Evolutionary conservation across 441 rosid genomes (phyloP).

Genomic region (Omphalea diandra): DNA sequence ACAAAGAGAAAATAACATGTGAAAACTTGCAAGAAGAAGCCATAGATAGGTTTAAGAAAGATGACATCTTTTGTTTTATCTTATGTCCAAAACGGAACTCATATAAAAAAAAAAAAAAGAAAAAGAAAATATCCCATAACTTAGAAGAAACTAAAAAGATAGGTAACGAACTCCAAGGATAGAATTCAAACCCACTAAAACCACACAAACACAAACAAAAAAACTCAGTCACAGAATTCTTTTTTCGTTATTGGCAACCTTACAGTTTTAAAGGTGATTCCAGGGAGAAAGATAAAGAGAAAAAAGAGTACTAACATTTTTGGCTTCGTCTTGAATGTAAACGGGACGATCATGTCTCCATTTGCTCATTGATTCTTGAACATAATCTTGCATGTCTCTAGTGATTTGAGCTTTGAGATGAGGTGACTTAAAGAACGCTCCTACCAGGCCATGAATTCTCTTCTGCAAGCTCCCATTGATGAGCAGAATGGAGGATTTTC

Average conservation of each 20-base stretch:
- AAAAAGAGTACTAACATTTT: slow-evolving; percentile 47
- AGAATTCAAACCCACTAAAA: slow-evolving; percentile 9
- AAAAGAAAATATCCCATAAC: background rate
- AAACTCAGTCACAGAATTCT: background rate
- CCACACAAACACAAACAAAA: slow-evolving; percentile 1
- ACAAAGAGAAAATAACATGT: slow-evolving; percentile 3
- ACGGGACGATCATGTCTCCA: slow-evolving; percentile 68
- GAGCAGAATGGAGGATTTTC: slow-evolving; percentile 81
- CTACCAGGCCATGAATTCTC: slow-evolving; percentile 86
- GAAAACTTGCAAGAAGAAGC: slow-evolving; percentile 20
- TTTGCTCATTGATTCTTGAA: slow-evolving; percentile 64
- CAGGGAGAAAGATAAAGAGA: slow-evolving; percentile 7
- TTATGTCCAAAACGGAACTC: slow-evolving; percentile 16
- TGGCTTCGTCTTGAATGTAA: slow-evolving; percentile 83
- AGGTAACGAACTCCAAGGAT: slow-evolving; percentile 31
- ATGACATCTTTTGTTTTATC: slow-evolving; percentile 30
- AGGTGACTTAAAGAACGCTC: slow-evolving; percentile 81
- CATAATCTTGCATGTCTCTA: slow-evolving; percentile 69
- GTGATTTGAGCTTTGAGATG: slow-evolving; percentile 86
- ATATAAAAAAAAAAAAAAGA: background rate
- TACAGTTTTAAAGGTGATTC: background rate
- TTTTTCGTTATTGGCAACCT: too few relatives aligned
- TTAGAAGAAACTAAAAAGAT: background rate
- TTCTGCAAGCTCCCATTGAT: slow-evolving; percentile 85
- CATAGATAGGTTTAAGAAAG: slow-evolving; percentile 16